A percentile compares a stretch with the other conserved stretches of the same genome.
Evolutionary conservation across 352 stramenopile genomes (phyloP).

Genomic region (Phytopythium ostracodes): DNA sequence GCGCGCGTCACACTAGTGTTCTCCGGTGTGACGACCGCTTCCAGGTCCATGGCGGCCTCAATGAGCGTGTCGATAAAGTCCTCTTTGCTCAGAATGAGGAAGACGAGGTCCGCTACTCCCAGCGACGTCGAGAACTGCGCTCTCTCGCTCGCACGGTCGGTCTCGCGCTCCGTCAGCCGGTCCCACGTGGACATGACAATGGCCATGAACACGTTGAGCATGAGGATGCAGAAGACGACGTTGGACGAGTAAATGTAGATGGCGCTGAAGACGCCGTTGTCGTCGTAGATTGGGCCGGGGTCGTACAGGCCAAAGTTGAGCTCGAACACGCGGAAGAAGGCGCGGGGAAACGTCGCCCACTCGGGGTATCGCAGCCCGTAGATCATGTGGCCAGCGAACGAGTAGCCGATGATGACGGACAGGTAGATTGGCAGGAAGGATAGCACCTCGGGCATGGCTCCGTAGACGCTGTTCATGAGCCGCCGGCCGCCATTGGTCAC

Average conservation of each 20-base stretch:
- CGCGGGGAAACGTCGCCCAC: conserved; percentile 55
- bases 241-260: conserved; percentile 73
- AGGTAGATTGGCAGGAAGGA: conserved; percentile 70
- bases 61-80: conserved; percentile 59
- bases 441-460: conserved; percentile 66
- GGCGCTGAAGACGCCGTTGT: conserved; percentile 50
- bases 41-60: conserved; percentile 41
- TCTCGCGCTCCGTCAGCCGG: conserved; percentile 45
- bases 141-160: conserved; percentile 39
- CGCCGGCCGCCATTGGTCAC: conserved; percentile 55
- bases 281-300: conserved; percentile 62
- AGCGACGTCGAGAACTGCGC: conserved; percentile 41
- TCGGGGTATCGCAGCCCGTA: conserved; percentile 60
- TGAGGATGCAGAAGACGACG: conserved; percentile 69
- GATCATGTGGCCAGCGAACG: conserved; percentile 68
- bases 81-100: conserved; percentile 53
- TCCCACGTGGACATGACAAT: conserved; percentile 78
- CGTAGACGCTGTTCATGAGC: conserved; percentile 67
- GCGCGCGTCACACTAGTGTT: conserved; percentile 21
- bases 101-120: conserved; percentile 33
- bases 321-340: conserved; percentile 68
- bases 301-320: conserved; percentile 73
- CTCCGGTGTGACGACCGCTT: conserved; percentile 19
- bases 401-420: conserved; percentile 58
- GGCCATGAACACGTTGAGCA: conserved; percentile 78